Evolutionary conservation across 805 yeast species (phyloP).

Genomic region (Zygotorulaspora sp.): DNA sequence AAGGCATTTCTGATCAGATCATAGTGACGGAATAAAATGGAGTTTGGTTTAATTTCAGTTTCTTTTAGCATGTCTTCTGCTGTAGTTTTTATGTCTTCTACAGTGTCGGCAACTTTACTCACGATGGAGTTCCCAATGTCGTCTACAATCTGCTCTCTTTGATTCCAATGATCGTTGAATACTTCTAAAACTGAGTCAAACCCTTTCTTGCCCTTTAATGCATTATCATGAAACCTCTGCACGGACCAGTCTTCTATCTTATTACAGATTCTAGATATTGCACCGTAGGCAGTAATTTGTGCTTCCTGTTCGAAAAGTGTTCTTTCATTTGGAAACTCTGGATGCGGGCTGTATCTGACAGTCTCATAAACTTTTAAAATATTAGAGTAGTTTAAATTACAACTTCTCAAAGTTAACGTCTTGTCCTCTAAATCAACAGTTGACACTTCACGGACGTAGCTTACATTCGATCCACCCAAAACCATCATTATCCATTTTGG

Average conservation of each 20-base stretch:
- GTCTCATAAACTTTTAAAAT: constrained; percentile 79
- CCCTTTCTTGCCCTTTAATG: constrained; percentile 73
- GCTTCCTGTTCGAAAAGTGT: constrained; percentile 81
- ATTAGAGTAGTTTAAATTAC: constrained; percentile 76
- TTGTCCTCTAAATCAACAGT: constrained; percentile 66
- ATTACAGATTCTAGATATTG: constrained; percentile 64
- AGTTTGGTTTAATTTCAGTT: constrained; percentile 23
- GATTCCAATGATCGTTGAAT: constrained; percentile 36
- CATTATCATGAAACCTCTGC: constrained; percentile 84
- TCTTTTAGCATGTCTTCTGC: constrained; percentile 27
- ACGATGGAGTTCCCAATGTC: constrained; percentile 24
- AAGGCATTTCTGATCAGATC: constrained; percentile 19
- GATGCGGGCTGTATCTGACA: constrained; percentile 74
- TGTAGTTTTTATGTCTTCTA: constrained; percentile 27
- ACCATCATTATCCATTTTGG: constrained; percentile 75
- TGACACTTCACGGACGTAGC: constrained; percentile 85
- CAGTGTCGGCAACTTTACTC: constrained; percentile 31
- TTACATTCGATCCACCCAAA: constrained; percentile 67
- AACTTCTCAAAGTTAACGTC: constrained; percentile 74
- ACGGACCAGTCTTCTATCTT: constrained; percentile 90
- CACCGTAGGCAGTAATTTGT: constrained; percentile 79
- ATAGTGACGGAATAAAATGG: constrained; percentile 16
- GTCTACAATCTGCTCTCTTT: constrained; percentile 29
- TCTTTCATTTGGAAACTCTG: constrained; percentile 41
- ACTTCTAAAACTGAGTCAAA: constrained; percentile 72